Percentiles rank a stretch among this genome's conserved stretches.
Conservation (phyloP, 1,284 basidiomycete genomes). For the Leccinum subfulvum region DNA sequence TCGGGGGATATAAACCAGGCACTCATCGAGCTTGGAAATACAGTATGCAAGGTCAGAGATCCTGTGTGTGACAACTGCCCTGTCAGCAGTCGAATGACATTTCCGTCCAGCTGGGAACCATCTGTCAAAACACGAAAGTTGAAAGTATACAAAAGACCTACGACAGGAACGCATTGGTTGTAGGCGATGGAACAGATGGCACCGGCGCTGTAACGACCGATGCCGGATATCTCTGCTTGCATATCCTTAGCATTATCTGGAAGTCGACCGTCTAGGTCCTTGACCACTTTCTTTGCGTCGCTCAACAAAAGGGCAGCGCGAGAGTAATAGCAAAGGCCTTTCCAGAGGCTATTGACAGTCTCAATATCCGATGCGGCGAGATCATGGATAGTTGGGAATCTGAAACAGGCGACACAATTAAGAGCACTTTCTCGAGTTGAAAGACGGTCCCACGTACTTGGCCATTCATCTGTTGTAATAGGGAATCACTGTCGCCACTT, state of each 20-base stretch:
- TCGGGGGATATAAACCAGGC: too few relatives aligned
- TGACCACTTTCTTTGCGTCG: constrained; percentile 76
- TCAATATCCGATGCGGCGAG: constrained; percentile 80
- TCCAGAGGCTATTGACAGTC: constrained; percentile 86
- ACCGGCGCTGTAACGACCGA: constrained; percentile 89
- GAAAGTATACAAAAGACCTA: constrained; percentile 38
- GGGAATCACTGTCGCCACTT: constrained; percentile 85
- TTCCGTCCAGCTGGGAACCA: constrained; percentile 76
- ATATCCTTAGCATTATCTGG: constrained; percentile 81
- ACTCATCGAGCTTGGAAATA: too few relatives aligned
- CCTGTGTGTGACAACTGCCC: too few relatives aligned
- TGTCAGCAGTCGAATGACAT: constrained; percentile 87
- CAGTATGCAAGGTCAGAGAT: too few relatives aligned
- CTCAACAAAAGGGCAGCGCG: constrained; percentile 77
- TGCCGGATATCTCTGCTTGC: constrained; percentile 84
- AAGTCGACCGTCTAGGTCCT: constrained; percentile 66
- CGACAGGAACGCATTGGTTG: constrained; percentile 79
- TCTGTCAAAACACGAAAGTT: neutral
- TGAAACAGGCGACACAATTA: constrained; percentile 24
- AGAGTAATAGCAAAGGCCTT: constrained; percentile 89
- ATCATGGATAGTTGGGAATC: constrained; percentile 81
- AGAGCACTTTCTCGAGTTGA: neutral
- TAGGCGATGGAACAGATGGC: constrained; percentile 92
- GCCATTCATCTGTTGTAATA: constrained; percentile 87
- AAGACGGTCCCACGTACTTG: constrained; percentile 45